Percentiles rank a stretch among this genome's conserved stretches.
phyloP scores from a whole-genome alignment of 2,329 filamentous ascomycete species.

The Cercospora zeae-maydis region DNA sequence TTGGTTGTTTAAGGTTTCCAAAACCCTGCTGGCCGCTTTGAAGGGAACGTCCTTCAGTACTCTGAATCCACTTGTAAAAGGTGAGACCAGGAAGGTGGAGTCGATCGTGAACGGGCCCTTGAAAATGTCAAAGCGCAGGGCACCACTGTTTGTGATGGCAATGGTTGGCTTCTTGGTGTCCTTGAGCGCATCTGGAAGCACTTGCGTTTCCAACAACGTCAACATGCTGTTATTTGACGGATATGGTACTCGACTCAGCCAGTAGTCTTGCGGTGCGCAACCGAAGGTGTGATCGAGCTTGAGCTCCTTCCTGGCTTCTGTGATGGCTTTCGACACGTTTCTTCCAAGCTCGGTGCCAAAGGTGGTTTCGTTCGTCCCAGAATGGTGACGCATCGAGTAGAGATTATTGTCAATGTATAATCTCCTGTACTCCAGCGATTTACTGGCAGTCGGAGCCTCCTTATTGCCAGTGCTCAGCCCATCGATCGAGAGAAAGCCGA shows the following conservation, averaged over 20 bases:
- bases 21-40: slow-evolving; percentile 64
- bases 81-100: slow-evolving; percentile 78
- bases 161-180: slow-evolving; percentile 56
- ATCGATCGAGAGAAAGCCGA: slow-evolving; percentile 86
- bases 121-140: slow-evolving; percentile 93
- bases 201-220: slow-evolving; percentile 70
- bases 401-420: slow-evolving; percentile 94
- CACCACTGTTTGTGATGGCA: slow-evolving; percentile 81
- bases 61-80: slow-evolving; percentile 75
- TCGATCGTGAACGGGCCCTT: slow-evolving; percentile 87
- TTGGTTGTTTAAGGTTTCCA: slow-evolving; percentile 57
- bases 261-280: slow-evolving; percentile 77
- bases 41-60: slow-evolving; percentile 81
- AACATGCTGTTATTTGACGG: slow-evolving; percentile 73
- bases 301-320: slow-evolving; percentile 64
- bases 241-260: slow-evolving; percentile 76
- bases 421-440: slow-evolving; percentile 61
- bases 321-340: slow-evolving; percentile 68
- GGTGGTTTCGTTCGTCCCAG: slow-evolving; percentile 63
- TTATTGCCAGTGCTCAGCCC: slow-evolving; percentile 52
- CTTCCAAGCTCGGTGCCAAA: slow-evolving; percentile 74
- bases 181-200: slow-evolving; percentile 59
- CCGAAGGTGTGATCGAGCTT: slow-evolving; percentile 71
- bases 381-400: slow-evolving; percentile 77
- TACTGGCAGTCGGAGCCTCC: slow-evolving; percentile 34